Percentiles rank a stretch among this genome's conserved stretches.
These are phyloP conservation scores for Podaxis pistillaris DNA, from an alignment of 768 basidiomycete species.

Conservation along the genomic window DNA sequence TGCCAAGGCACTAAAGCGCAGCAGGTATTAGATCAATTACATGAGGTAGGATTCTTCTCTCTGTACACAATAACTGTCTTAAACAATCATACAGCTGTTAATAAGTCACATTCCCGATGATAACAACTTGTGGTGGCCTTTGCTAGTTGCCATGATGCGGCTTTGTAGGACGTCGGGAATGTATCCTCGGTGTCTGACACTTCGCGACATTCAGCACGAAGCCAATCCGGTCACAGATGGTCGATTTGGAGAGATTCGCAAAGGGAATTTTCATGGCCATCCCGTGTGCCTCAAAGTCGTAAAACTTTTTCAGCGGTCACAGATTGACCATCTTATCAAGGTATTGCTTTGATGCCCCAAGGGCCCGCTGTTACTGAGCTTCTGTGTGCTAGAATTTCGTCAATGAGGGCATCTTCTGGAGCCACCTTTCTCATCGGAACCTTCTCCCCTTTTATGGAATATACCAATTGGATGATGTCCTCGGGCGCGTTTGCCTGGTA, in stretches of 20 bases:
- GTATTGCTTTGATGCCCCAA: slow-evolving; percentile 21
- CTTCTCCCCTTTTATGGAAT: slow-evolving; percentile 19
- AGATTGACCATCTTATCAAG: slow-evolving; percentile 20
- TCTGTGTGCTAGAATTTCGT: background rate
- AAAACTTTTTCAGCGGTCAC: slow-evolving; percentile 22
- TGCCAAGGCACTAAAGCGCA: background rate
- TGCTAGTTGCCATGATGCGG: background rate
- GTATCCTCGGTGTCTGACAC: slow-evolving; percentile 26
- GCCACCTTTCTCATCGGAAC: slow-evolving; percentile 13
- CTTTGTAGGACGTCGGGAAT: slow-evolving; percentile 25
- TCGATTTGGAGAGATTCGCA: slow-evolving; percentile 29
- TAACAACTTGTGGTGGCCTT: background rate
- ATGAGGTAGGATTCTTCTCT: background rate
- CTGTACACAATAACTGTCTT: background rate
- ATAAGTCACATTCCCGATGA: background rate
- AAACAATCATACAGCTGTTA: background rate
- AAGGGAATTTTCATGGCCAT: slow-evolving; percentile 19
- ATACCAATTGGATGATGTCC: background rate
- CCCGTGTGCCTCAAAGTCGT: slow-evolving; percentile 27
- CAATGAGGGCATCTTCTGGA: slow-evolving; percentile 15
- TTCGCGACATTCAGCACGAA: slow-evolving; percentile 17
- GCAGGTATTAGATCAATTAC: background rate
- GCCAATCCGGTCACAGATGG: slow-evolving; percentile 13
- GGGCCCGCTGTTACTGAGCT: background rate
- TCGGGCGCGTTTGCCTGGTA: slow-evolving; percentile 4